phyloP scores from a whole-genome alignment of 2,329 filamentous ascomycete genomes.

The Ophiostoma piceae region DNA sequence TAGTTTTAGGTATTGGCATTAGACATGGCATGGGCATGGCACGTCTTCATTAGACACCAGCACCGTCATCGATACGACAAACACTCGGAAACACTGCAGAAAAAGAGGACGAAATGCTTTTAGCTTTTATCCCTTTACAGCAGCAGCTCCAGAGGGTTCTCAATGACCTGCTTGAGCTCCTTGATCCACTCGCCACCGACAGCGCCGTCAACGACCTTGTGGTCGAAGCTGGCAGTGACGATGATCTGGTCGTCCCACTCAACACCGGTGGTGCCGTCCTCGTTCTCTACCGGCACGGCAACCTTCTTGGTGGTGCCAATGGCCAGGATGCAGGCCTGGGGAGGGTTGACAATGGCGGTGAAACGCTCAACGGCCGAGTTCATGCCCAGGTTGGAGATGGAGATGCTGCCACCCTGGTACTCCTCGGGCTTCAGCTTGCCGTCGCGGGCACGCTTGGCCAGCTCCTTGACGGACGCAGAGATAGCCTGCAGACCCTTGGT shows the following conservation, averaged over 20 bases:
- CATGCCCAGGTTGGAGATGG: conserved; percentile 99
- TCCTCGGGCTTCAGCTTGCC: conserved; percentile 99
- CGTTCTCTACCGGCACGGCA: conserved; percentile 75
- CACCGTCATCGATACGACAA: background rate
- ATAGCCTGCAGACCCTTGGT: conserved; percentile 82
- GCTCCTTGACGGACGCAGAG: conserved; percentile 85
- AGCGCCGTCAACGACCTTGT: conserved; percentile 96
- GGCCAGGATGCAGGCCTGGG: conserved; percentile 90
- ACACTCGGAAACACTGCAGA: background rate
- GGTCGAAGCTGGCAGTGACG: conserved; percentile 93
- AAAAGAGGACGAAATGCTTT: background rate
- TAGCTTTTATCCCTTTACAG: conserved; percentile 54
- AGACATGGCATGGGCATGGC: conserved; percentile 8
- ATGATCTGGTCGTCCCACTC: conserved; percentile 98
- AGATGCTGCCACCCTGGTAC: conserved; percentile 98
- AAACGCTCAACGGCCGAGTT: conserved; percentile 94
- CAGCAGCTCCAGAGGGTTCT: conserved; percentile 93
- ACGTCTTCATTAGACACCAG: conserved; percentile 21
- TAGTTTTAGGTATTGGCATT: conserved; percentile 12
- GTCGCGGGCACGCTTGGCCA: conserved; percentile 91
- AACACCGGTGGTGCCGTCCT: conserved; percentile 68
- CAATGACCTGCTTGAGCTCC: conserved; percentile 94
- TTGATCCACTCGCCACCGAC: conserved; percentile 95
- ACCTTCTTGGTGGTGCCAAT: conserved; percentile 96
- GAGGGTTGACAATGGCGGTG: conserved; percentile 98